Base-by-base conservation (phyloP, 257 asterid genomes). In the Hygrophila difformis region DNA sequence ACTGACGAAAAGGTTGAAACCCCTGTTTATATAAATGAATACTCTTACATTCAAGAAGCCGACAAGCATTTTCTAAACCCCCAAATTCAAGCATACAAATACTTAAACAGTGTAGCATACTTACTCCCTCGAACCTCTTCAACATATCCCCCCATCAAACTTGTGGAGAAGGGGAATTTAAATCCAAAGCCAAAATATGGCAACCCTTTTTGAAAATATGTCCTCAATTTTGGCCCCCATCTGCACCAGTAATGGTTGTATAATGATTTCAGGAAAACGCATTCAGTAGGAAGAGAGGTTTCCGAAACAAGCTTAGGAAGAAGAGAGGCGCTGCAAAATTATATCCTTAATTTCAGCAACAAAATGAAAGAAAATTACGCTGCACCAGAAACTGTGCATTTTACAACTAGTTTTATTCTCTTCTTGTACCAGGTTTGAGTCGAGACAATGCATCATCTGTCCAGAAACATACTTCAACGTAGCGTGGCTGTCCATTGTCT, bases 201-300 rank as follows among this genome's bases (percentile, higher is more conserved):
- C 76, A 26, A 76, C 73, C 53, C 52, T 70, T 63, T 57, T 80
- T 21, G 79, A 65, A 39, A 78, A 64, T 2, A n/a, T 26, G 31
- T 26, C 4, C 31, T 26, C 31, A 26, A 26, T 26, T 26, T 26
- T 26, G 8, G 7, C 8, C 31, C 8, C 31, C 31, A 26, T 26
- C 31, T 3, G 8, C 31, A 26, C 8, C 31, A 26, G 31, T 26
- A 8, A 26, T 26, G 31, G 4, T 0, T 26, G 31, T 26, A 26
- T 26, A 8, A 21, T 74, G 51, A 33, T 36, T 79, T 62, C 79
- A 86, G 99, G 96, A 91, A 60, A 80, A 71, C 38, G 99, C 93
- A 18, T 91, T 91, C 58, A 91, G 96, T 69, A 68, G 96, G 59
- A 91, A 86, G 74, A 86, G 99, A 69, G 61, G 99, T 62, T 86